Evolutionary conservation across 805 yeast genomes (phyloP).

Genomic region (Novakomyces olei): DNA sequence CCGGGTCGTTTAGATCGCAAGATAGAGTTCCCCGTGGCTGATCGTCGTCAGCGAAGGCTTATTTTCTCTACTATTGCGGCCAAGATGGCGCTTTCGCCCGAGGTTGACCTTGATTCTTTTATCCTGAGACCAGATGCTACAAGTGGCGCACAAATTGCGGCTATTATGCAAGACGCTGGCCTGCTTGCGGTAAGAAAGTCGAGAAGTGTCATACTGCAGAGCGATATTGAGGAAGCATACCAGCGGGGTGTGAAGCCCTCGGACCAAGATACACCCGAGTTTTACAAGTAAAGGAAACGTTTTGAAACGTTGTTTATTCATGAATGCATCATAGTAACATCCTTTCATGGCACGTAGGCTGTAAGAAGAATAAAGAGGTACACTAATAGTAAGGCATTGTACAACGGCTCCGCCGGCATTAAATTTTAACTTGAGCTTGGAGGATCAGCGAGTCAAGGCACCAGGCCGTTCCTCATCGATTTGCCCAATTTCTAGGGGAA

Average conservation of each 20-base stretch:
- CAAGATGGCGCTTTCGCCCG: slow-evolving; percentile 97
- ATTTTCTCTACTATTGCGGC: slow-evolving; percentile 88
- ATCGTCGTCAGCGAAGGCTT: slow-evolving; percentile 91
- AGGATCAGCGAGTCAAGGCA: no score
- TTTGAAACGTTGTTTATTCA: no score
- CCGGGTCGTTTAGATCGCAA: slow-evolving; percentile 97
- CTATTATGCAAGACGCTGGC: slow-evolving; percentile 99
- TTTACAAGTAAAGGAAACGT: slow-evolving; percentile 57
- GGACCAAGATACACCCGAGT: slow-evolving; percentile 93
- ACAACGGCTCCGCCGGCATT: no score
- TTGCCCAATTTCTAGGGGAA: no score
- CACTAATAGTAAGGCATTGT: no score
- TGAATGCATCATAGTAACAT: no score
- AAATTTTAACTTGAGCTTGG: no score
- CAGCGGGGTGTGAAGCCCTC: slow-evolving; percentile 91
- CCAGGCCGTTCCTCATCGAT: no score
- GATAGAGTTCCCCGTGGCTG: slow-evolving; percentile 93
- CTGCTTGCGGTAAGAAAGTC: slow-evolving; percentile 94
- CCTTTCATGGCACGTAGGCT: no score
- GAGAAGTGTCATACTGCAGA: slow-evolving; percentile 86
- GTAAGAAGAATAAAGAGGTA: no score
- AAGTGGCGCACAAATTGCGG: slow-evolving; percentile 91
- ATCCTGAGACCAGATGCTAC: slow-evolving; percentile 90
- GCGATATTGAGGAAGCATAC: slow-evolving; percentile 94
- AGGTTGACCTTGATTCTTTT: slow-evolving; percentile 82